phyloP scores from a whole-genome alignment of 2,329 filamentous ascomycete genomes.

The Arachnomyces sp. region DNA sequence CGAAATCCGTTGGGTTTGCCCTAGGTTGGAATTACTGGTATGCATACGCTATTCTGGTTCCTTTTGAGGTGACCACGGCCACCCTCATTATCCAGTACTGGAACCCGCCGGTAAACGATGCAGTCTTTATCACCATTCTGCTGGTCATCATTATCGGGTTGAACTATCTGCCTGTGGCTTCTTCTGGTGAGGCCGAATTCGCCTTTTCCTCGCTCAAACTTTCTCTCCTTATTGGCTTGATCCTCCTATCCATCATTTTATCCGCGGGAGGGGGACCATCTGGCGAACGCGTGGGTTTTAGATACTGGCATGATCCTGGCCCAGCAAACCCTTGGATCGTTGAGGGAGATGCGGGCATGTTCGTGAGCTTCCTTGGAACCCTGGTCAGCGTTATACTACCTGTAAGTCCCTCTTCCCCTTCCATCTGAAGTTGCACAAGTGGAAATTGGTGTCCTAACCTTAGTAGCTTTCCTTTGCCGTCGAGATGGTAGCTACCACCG shows the following conservation, averaged over 20 bases:
- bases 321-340: slow-evolving; percentile 36
- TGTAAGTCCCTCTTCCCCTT: slow-evolving; percentile 36
- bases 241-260: slow-evolving; percentile 12
- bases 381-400: slow-evolving; percentile 23
- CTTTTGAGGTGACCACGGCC: slow-evolving; percentile 51
- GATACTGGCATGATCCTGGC: slow-evolving; percentile 37
- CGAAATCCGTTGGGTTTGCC: slow-evolving; percentile 36
- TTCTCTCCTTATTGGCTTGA: slow-evolving; percentile 43
- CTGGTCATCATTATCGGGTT: slow-evolving; percentile 46
- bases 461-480: slow-evolving; percentile 32
- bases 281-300: slow-evolving; percentile 27
- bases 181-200: slow-evolving; percentile 56
- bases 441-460: slow-evolving; percentile 42
- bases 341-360: slow-evolving; percentile 30
- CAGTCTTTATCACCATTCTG: slow-evolving; percentile 53
- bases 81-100: slow-evolving; percentile 55
- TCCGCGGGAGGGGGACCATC: slow-evolving; percentile 12
- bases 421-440: slow-evolving; percentile 35
- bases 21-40: slow-evolving; percentile 57
- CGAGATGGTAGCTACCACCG: slow-evolving; percentile 41
- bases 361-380: slow-evolving; percentile 37
- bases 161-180: slow-evolving; percentile 49
- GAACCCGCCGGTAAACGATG: slow-evolving; percentile 43
- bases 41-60: slow-evolving; percentile 51
- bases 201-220: slow-evolving; percentile 55